Conservation (phyloP, 768 basidiomycete species). For the Boletales sp. region DNA sequence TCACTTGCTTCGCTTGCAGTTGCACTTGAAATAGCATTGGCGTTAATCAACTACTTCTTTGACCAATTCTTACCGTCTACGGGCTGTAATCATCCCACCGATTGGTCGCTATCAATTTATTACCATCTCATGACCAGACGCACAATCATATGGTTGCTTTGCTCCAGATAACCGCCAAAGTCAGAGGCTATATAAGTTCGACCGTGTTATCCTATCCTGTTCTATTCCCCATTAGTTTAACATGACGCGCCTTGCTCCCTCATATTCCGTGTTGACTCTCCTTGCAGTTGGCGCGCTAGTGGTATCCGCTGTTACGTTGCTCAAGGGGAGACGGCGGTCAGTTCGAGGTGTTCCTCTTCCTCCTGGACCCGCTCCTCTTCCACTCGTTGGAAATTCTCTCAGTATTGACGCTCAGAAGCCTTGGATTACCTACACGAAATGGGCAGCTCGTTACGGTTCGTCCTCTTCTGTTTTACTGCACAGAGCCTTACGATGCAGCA, state of each 20-base stretch:
- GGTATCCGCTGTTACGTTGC: background rate
- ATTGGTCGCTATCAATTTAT: too few species aligned
- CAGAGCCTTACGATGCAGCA: background rate
- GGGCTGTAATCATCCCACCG: too few species aligned
- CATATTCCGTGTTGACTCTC: background rate
- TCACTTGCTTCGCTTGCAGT: too few species aligned
- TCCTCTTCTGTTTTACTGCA: background rate
- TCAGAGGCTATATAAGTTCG: too few species aligned
- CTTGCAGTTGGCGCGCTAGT: background rate
- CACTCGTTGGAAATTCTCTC: constrained; percentile 16
- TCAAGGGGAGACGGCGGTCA: background rate
- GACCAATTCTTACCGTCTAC: too few species aligned
- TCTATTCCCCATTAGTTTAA: background rate
- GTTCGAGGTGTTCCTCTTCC: background rate
- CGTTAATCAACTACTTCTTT: too few species aligned
- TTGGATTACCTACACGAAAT: constrained; percentile 19
- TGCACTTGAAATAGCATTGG: too few species aligned
- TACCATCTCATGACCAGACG: too few species aligned
- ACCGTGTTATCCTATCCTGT: too few species aligned
- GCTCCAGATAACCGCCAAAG: too few species aligned
- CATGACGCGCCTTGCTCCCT: background rate
- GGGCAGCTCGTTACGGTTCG: constrained; percentile 18
- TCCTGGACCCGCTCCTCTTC: constrained; percentile 2
- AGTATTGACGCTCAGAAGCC: constrained; percentile 15
- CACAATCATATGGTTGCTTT: too few species aligned